Base-by-base conservation (phyloP, 2,329 filamentous ascomycete genomes). In the Paracoccidioides lutzii region DNA sequence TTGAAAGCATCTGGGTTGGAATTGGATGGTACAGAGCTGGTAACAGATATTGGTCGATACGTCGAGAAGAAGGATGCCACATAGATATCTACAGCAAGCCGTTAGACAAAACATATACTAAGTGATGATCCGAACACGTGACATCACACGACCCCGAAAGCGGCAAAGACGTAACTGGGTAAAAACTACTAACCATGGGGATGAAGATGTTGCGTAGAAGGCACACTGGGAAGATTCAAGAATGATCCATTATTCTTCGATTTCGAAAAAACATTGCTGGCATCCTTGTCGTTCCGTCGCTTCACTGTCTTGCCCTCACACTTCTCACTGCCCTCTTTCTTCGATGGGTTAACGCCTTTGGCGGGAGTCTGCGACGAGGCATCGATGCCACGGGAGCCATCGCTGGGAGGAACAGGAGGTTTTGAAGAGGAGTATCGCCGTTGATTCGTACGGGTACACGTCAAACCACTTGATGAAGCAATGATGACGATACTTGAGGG, bases 41-140 rank as follows among this genome's bases (percentile, higher is more conserved):
- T 90, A 61, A 96, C 82, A 55, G 89, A 95, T 66, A 98, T 91
- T 48, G 93, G 93, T 59, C 93, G 84, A 73, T 98, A 89, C 62
- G 95, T 85, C 60, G 90, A 94, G 77, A 97, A 97, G 78, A 98
- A 97, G 58, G 86, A 86, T 6, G 91, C 93, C 48, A 95, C 78
- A 60, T 87, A 85, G 59, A 97, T 80, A 66, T 94, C 93, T 97
- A 62, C 4, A 60, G 14, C 14, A 53, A 28, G 33, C 7, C 22
- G 8, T 37, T 40, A 41, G 32, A 14, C 45, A 35, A 14, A 12
- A n/a, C 32, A 28, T 30, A 41, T 42, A 22, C 2, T 22, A 22
- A 22, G 22, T 22, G 22, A n/a, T 9, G 37, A 53, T 22, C 22
- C 22, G 22, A 40, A 32, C 57, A 59, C 57, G 57, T 59, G 55